A percentile compares a stretch with the other conserved stretches of the same genome.
These are phyloP conservation scores for Scenedesmus sp. DNA, from an alignment of 163 green algal genomes.

Conservation along the genomic window DNA sequence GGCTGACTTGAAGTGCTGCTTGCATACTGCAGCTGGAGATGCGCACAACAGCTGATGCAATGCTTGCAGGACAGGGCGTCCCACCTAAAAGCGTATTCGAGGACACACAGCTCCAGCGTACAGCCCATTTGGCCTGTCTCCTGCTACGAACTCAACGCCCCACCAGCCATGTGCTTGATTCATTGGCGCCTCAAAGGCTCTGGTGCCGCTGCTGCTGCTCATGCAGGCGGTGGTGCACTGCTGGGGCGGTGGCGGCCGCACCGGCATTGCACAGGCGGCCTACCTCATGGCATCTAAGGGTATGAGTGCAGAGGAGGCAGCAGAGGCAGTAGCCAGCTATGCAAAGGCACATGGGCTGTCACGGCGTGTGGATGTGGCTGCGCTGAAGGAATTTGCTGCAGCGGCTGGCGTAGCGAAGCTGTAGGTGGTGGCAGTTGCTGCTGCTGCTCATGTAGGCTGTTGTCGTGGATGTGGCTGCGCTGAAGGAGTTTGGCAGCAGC, in stretches of 20 bases:
- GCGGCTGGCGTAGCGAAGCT: neutral
- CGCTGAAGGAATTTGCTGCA: constrained; percentile 22
- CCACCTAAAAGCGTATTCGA: too few relatives aligned
- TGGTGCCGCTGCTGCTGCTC: neutral
- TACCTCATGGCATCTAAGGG: constrained; percentile 12
- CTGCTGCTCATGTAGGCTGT: too few relatives aligned
- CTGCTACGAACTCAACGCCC: neutral
- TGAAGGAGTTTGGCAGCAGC: neutral
- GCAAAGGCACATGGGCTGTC: neutral
- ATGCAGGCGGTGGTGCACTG: constrained; percentile 47
- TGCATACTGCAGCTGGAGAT: too few relatives aligned
- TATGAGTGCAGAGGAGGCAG: constrained; percentile 24
- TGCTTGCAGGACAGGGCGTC: too few relatives aligned
- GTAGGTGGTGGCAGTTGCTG: neutral
- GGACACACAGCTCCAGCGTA: too few relatives aligned
- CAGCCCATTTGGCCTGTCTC: too few relatives aligned
- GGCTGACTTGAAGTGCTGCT: neutral
- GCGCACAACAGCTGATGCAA: too few relatives aligned
- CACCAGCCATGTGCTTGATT: neutral
- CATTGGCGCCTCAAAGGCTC: too few relatives aligned
- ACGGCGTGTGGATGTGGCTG: constrained; percentile 43
- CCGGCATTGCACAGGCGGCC: constrained; percentile 38
- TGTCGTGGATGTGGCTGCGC: too few relatives aligned
- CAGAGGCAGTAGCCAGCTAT: constrained; percentile 23
- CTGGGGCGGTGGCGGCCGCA: constrained; percentile 54